Base-by-base conservation (phyloP, 2,329 filamentous ascomycete genomes). In the Fusarium paranaense region DNA sequence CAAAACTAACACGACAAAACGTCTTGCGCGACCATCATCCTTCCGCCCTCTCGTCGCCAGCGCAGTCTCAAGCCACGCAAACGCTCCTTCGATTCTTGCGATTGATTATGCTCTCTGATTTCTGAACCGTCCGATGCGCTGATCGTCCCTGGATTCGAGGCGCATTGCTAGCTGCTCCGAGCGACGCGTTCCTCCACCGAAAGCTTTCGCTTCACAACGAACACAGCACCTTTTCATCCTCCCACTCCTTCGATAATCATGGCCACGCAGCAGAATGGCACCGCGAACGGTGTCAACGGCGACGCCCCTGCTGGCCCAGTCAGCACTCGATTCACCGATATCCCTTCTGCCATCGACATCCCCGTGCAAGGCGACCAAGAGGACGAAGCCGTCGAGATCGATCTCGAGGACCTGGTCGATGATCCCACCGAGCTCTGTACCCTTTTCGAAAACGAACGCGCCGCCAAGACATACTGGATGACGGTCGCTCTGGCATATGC, bases 401-500 rank as follows among this genome's bases (percentile, higher is more conserved):
- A 97, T 81, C 90, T 98, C 63, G 93, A 95, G 81, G 94, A 96
- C 74, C 91, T 98, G 42, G 90, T 95, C 70, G 97, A 98, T 82
- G 97, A 98, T 81, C 94, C 95, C 22, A 98, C 94, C 56, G 97
- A 99, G 85, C 89, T 99, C 6, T 99, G 97, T 83, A 97, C 94
- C 33, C 89, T 99, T 60, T 91, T 99, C 73, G 96, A 99, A 85
- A 97, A 97, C 80, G 97, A 99, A 83, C 92, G 93, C 79, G 95
- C 95, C 18, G 93, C 94, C 40, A 95, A 96, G 79, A 94, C 92
- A 62, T 97, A 97, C 77, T 99, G 97, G 97, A 96, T 99, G 88
- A 96, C 95, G n/a, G 97, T 98, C 75, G 94, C 97, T 47, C 88
- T 98, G 68, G 96, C 96, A 57, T 99, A 99, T 81, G 96, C 97